Conservation (phyloP, 2,329 filamentous ascomycete species). For the Thielaviopsis musarum region DNA sequence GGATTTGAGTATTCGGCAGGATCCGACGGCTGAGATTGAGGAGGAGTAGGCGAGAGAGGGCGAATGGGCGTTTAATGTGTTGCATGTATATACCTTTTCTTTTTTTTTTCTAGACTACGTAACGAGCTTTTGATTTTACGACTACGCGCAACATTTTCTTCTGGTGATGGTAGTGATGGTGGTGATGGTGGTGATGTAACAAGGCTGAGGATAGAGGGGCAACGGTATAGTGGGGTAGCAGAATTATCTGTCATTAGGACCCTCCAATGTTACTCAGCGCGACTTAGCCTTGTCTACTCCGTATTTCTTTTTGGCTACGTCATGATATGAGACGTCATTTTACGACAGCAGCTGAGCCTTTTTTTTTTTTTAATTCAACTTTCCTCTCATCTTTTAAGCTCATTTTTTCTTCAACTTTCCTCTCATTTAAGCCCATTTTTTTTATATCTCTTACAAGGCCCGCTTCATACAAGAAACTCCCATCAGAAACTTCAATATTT, state of each 20-base stretch:
- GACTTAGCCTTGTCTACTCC: neutral
- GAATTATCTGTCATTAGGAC: neutral
- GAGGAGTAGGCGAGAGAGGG: slow-evolving; percentile 40
- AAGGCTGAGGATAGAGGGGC: neutral
- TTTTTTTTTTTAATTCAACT: no score
- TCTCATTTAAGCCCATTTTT: no score
- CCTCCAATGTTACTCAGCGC: neutral
- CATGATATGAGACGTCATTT: neutral
- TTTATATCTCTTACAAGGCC: no score
- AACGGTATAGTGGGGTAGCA: neutral
- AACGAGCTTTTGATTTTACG: neutral
- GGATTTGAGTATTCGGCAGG: slow-evolving; percentile 44
- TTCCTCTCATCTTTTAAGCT: no score
- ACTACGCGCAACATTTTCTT: no score
- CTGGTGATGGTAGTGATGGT: no score
- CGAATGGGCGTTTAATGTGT: slow-evolving; percentile 17
- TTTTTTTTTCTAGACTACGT: neutral
- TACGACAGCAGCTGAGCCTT: neutral
- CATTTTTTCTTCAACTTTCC: no score
- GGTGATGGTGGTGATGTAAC: neutral
- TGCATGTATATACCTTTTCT: neutral
- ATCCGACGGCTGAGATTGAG: slow-evolving; percentile 41
- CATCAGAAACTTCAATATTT: neutral
- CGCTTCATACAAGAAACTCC: neutral
- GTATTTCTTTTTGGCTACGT: neutral